A percentile compares a stretch with the other conserved stretches of the same genome.
These are phyloP conservation scores for Hordeum vulgare DNA, from an alignment of 176 grass and related monocot species.

Conservation along the genomic window MorexV3_pseudomolecules_assembly NC_058524.1:9718460-9718959, in stretches of 20 bases:
- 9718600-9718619: too few relatives aligned
- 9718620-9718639: background rate
- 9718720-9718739: constrained; percentile 29
- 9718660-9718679: constrained; percentile 25
- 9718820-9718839: background rate
- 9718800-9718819: background rate
- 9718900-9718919: background rate
- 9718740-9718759: constrained; percentile 12
- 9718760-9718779: background rate
- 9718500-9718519: too few relatives aligned
- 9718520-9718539: too few relatives aligned
- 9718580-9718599: too few relatives aligned
- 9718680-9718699: background rate
- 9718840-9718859: background rate
- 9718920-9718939: background rate
- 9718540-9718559: too few relatives aligned
- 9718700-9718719: constrained; percentile 6
- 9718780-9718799: background rate
- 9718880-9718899: background rate
- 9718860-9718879: background rate
- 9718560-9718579: too few relatives aligned
- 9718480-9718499: too few relatives aligned
- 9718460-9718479: too few relatives aligned
- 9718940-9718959: background rate
- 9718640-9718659: constrained; percentile 43